phyloP scores from a whole-genome alignment of 768 basidiomycete genomes.

The Thelephora ganbajun region DNA sequence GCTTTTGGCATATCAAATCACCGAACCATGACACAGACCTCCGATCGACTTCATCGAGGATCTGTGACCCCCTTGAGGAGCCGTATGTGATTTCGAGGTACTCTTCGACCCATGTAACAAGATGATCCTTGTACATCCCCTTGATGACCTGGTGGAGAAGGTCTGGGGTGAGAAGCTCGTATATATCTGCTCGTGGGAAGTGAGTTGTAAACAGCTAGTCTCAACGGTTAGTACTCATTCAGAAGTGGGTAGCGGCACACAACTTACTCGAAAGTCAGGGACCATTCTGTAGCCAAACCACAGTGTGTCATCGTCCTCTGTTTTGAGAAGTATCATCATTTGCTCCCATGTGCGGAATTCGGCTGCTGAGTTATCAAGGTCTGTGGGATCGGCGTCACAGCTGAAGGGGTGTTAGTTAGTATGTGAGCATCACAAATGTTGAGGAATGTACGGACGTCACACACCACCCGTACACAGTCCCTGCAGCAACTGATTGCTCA shows the following conservation, averaged over 20 bases:
- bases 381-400: conserved; percentile 1
- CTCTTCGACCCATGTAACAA: conserved; percentile 11
- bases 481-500: conserved; percentile 18
- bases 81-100: conserved; percentile 16
- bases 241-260: background rate
- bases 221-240: background rate
- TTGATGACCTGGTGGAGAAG: conserved; percentile 14
- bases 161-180: conserved; percentile 10
- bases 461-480: conserved; percentile 18
- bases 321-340: background rate
- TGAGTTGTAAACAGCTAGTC: conserved; percentile 10
- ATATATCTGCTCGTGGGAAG: conserved; percentile 13
- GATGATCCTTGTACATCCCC: conserved; percentile 13
- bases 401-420: background rate
- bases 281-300: conserved; percentile 6
- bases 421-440: background rate
- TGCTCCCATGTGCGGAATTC: background rate
- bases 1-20: no score
- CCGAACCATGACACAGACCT: no score
- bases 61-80: conserved; percentile 5
- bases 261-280: background rate
- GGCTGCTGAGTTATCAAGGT: conserved; percentile 1
- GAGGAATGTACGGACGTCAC: conserved; percentile 8
- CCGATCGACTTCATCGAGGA: conserved; percentile 23
- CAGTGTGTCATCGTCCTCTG: background rate